Evolutionary conservation across 164 flowering plant species (phyloP), one percentile per base, ranked within the genome.

Genomic region (Protea cynaroides): DNA sequence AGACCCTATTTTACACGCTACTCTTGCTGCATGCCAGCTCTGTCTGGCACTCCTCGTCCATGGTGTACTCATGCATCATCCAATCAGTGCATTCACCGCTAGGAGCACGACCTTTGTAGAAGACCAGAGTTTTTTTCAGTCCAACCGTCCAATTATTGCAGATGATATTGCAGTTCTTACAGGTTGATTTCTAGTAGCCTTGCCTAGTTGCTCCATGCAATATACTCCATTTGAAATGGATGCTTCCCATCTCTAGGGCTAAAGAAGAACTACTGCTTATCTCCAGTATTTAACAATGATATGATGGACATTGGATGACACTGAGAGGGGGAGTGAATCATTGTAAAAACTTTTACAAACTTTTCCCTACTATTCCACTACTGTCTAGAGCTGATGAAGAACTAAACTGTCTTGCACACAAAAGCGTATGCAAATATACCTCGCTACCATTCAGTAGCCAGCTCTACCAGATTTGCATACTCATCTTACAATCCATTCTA

Each of bases 171-270:
- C 99, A 88, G 65, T 94, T 97, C 64, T 88, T 91, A 9, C 97
- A 97, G 12, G 97, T 94, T 44, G 90, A 89, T 73, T 94, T 94
- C 99, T 96, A 94, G 62, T 89, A 94, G 8, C 99, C 97, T 52
- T 79, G 74, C 58, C 66, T 66, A 11, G 99, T 88, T 7, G 87
- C 99, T 46, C 99, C 70, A 21, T 86, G 89, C 40, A 88, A 79
- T 70, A 96, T 83, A 44, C 84, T 7, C 88, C 92, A 78, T 89
- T 86, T n/a, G n/a, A n/a, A n/a, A n/a, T 8, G 96, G 95, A 66
- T 91, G 89, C 69, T 84, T 94, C 79, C 92, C 78, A 55, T 89
- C 96, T 68, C 93, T 80, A 11, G 86, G 88, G 67, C 87, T 87
- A 62, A 94, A 94, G 77, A 87, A 94, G 86, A 76, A 94, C 97